Percentiles rank a stretch among this genome's conserved stretches.
Evolutionary conservation across 1,284 basidiomycete genomes (phyloP).

Genomic region (Ustilago bromivora): DNA sequence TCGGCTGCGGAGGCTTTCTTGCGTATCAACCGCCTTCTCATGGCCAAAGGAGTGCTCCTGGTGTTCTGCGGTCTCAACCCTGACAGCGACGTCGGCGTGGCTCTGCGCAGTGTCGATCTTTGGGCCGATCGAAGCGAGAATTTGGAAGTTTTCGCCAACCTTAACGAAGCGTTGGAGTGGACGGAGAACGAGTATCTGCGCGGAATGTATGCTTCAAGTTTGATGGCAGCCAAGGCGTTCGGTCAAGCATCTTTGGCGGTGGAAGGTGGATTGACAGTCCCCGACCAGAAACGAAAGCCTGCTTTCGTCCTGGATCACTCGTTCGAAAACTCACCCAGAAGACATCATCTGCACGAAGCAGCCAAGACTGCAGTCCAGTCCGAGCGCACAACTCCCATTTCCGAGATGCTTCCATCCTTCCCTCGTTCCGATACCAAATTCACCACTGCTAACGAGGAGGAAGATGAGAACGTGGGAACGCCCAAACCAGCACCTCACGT

Average conservation of each 20-base stretch:
- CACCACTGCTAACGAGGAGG: background rate
- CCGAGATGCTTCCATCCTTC: slow-evolving; percentile 19
- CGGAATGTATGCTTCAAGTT: slow-evolving; percentile 69
- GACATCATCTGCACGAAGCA: slow-evolving; percentile 80
- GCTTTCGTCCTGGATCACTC: slow-evolving; percentile 73
- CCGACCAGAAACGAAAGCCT: slow-evolving; percentile 57
- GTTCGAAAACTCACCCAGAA: slow-evolving; percentile 79
- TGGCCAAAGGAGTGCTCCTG: slow-evolving; percentile 81
- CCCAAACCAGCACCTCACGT: slow-evolving; percentile 9
- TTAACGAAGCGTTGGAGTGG: slow-evolving; percentile 94
- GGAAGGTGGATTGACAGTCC: slow-evolving; percentile 71
- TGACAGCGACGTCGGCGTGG: slow-evolving; percentile 62
- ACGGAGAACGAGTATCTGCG: slow-evolving; percentile 72
- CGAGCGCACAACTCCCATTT: slow-evolving; percentile 32
- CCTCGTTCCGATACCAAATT: background rate
- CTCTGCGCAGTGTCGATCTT: slow-evolving; percentile 75
- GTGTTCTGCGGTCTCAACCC: slow-evolving; percentile 84
- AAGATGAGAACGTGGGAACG: background rate
- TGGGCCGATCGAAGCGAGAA: slow-evolving; percentile 72
- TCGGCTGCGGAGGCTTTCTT: slow-evolving; percentile 95
- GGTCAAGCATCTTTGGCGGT: slow-evolving; percentile 69
- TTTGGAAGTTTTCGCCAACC: slow-evolving; percentile 80
- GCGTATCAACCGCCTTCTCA: slow-evolving; percentile 84
- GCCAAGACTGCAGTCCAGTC: slow-evolving; percentile 72
- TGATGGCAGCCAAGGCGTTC: slow-evolving; percentile 67